Evolutionary conservation across 805 yeast species (phyloP).

Genomic region (Teunomyces funiuensis): DNA sequence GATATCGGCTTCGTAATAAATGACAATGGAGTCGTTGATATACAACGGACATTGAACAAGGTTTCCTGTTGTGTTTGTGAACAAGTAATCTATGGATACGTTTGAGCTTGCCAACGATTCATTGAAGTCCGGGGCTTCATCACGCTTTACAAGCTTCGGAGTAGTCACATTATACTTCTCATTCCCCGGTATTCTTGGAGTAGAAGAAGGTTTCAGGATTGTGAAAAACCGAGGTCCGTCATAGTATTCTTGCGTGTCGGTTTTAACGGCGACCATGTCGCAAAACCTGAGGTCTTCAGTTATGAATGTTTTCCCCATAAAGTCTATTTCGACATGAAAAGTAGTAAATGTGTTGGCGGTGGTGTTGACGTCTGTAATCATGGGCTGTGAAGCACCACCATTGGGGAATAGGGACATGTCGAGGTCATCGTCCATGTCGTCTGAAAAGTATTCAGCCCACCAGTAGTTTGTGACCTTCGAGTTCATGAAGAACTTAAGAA

Average conservation of each 20-base stretch:
- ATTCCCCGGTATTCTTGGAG: background rate
- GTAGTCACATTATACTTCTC: background rate
- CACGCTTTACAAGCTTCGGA: background rate
- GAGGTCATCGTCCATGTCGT: background rate
- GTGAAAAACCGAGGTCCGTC: slow-evolving; percentile 28
- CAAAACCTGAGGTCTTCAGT: slow-evolving; percentile 46
- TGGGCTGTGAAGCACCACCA: slow-evolving; percentile 7
- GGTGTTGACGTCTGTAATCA: slow-evolving; percentile 44
- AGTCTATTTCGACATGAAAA: slow-evolving; percentile 44
- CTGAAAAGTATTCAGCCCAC: background rate
- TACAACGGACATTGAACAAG: slow-evolving; percentile 37
- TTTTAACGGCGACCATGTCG: slow-evolving; percentile 36
- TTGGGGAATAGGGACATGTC: background rate
- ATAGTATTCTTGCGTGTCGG: slow-evolving; percentile 24
- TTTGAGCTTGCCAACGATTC: slow-evolving; percentile 11
- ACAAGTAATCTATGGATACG: slow-evolving; percentile 8
- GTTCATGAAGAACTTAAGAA: slow-evolving; percentile 36
- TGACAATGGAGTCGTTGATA: slow-evolving; percentile 34
- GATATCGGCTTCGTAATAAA: slow-evolving; percentile 41
- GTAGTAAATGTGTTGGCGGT: slow-evolving; percentile 50
- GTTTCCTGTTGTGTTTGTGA: slow-evolving; percentile 6
- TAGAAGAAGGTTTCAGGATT: background rate
- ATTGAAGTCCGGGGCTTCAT: background rate
- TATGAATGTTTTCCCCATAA: slow-evolving; percentile 41
- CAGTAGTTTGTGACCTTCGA: slow-evolving; percentile 21